These are phyloP conservation scores for Epichloe baconii DNA, from an alignment of 2,329 filamentous ascomycete species.

Conservation along the genomic window DNA sequence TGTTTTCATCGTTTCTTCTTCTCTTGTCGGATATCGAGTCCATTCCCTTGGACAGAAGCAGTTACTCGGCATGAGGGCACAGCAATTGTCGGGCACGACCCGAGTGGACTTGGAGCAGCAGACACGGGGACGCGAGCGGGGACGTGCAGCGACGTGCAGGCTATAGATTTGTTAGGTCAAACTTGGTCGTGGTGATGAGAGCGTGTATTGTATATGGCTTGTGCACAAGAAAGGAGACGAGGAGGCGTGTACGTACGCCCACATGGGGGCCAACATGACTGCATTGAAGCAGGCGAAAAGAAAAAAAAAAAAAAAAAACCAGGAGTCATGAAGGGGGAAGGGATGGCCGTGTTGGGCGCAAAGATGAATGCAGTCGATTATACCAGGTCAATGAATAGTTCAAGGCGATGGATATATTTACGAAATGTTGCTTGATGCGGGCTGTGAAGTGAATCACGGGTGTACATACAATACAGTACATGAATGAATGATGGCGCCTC, in stretches of 20 bases:
- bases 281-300: not conserved
- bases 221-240: not conserved
- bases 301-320: too few relatives aligned
- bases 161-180: not conserved
- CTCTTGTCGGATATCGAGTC: not conserved
- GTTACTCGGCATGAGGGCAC: not conserved
- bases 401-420: not conserved
- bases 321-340: not conserved
- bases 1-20: not conserved
- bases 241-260: not conserved
- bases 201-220: not conserved
- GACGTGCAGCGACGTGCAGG: not conserved
- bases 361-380: not conserved
- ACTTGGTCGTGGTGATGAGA: not conserved
- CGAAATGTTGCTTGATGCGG: not conserved
- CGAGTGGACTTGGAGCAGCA: too few relatives aligned
- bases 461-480: too few relatives aligned
- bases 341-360: not conserved
- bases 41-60: not conserved
- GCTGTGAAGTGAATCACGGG: too few relatives aligned
- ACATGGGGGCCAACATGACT: not conserved
- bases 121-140: too few relatives aligned
- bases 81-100: too few relatives aligned
- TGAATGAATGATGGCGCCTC: too few relatives aligned
- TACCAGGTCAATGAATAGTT: constrained; percentile 1